Evolutionary conservation across 805 yeast genomes (phyloP), one percentile per base, ranked within the genome.

Genomic region (Saturnispora kantuleensis): DNA sequence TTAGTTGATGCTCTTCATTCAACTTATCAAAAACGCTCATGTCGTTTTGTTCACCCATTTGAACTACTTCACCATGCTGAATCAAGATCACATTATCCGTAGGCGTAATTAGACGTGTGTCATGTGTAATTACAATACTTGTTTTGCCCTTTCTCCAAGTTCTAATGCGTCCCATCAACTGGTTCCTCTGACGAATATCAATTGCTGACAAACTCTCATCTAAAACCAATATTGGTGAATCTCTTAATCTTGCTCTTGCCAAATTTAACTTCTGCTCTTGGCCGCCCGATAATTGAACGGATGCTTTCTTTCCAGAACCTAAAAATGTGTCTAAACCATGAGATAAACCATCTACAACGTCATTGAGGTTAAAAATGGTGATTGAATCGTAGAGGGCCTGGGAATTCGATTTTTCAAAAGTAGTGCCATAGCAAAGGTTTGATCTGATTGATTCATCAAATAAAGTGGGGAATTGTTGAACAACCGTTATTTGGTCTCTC

Each of bases 191-290:
- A 0, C 52, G 54, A 2, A 63, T 57, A 58, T 93, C 97, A 45
- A 93, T 63, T 0, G 96, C 96, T 40, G 93, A 81, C 2, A 85
- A 65, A 4, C 93, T 75, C 58, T 93, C 99, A 64, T 93, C 99
- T 26, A 89, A 65, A 2, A 93, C 73, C 47, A 90, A 63, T 5
- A 93, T 71, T 0, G 89, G 85, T 0, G 94, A 62, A 55, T 93
- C 73, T 49, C 86, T 69, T 3, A 88, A 47, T 45, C 69, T 70
- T 0, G 97, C 97, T 44, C 97, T 70, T 0, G 97, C 96, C 28
- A 93, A 55, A 0, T 90, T 83, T 2, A 93, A 68, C 49, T 89
- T 68, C 62, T 93, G 98, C 45, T 71, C 75, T 59, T 93, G 96
- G 0, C 99, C 99, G 4, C 97, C 97, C 50, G 96, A 85, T 8